phyloP scores from a whole-genome alignment of 1,284 basidiomycete genomes.

The Trichosporon sp. region DNA sequence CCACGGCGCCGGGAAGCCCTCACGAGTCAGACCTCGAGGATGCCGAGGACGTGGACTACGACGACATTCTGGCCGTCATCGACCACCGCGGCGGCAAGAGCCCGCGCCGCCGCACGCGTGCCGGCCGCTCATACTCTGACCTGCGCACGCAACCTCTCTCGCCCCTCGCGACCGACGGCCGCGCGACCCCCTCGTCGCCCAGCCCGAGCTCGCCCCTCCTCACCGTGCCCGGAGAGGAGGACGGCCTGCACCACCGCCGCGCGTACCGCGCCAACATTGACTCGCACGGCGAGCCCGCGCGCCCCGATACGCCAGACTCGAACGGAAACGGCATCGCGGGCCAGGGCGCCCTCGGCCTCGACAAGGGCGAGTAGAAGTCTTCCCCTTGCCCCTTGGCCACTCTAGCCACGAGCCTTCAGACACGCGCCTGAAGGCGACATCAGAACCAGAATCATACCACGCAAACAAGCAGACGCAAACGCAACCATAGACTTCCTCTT shows the following conservation, averaged over 20 bases:
- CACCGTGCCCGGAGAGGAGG: conserved; percentile 21
- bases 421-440: too few relatives aligned
- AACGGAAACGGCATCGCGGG: neutral
- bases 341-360: conserved; percentile 28
- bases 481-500: neutral
- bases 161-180: neutral
- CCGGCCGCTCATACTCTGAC: conserved; percentile 46
- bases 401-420: too few relatives aligned
- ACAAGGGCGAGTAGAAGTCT: conserved; percentile 28
- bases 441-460: neutral
- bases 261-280: conserved; percentile 18
- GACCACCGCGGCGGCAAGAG: conserved; percentile 44
- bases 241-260: conserved; percentile 30
- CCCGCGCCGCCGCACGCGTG: conserved; percentile 39
- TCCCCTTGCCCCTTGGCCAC: too few relatives aligned
- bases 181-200: neutral
- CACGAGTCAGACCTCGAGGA: conserved; percentile 56
- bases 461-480: neutral
- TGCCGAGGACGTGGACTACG: conserved; percentile 58
- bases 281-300: neutral
- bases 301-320: neutral
- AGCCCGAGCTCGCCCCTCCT: neutral
- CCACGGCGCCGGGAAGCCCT: conserved; percentile 46
- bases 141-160: conserved; percentile 23
- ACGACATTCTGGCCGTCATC: conserved; percentile 57